phyloP scores from a whole-genome alignment of 2,329 filamentous ascomycete genomes.

The Ophiognomonia clavigignenti-juglandacearum region DNA sequence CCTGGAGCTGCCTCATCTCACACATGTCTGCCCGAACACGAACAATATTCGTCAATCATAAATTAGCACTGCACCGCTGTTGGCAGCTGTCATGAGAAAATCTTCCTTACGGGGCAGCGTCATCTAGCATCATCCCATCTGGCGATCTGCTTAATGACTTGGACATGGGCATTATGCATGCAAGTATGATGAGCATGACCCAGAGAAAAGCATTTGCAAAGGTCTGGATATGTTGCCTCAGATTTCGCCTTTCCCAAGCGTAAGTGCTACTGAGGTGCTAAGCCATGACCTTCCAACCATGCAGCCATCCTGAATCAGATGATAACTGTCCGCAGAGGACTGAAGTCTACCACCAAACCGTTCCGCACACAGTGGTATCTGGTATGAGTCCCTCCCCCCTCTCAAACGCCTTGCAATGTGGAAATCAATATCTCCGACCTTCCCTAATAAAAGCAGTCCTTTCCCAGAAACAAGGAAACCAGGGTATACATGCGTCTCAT shows the following conservation, averaged over 20 bases:
- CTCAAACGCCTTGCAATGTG: slow-evolving; percentile 16
- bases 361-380: slow-evolving; percentile 8
- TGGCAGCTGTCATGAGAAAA: too few species aligned
- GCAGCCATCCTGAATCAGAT: slow-evolving; percentile 1
- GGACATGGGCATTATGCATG: not conserved
- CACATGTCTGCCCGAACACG: not conserved
- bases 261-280: too few species aligned
- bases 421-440: slow-evolving; percentile 1
- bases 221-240: too few species aligned
- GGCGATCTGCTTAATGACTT: not conserved
- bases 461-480: not conserved
- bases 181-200: not conserved
- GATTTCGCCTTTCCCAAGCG: too few species aligned
- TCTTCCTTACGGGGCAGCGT: not conserved
- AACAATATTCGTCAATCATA: not conserved
- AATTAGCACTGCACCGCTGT: too few species aligned
- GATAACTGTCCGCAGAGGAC: not conserved
- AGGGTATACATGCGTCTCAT: not conserved
- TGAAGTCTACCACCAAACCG: slow-evolving; percentile 7
- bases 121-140: not conserved
- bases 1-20: not conserved
- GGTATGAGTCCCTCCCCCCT: slow-evolving; percentile 11
- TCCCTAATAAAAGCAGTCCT: not conserved
- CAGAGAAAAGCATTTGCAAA: not conserved
- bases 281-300: too few species aligned